Evolutionary conservation across 2,329 filamentous ascomycete species (phyloP).

Genomic region (Davidsoniella virescens): DNA sequence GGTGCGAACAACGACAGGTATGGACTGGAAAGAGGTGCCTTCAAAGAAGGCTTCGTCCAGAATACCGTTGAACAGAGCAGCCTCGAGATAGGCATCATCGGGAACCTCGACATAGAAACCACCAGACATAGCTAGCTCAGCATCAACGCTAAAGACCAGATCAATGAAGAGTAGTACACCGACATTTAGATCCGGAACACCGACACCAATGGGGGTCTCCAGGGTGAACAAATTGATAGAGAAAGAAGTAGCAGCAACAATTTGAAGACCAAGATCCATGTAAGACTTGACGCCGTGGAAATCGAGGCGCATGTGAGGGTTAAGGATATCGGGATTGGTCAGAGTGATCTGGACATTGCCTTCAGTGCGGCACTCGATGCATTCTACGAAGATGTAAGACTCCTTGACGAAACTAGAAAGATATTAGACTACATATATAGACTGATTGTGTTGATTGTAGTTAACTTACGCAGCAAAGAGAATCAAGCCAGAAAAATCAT

Average conservation of each 20-base stretch:
- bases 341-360: conserved; percentile 31
- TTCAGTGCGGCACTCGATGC: conserved; percentile 33
- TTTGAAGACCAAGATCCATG: conserved; percentile 30
- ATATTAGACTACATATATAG: not conserved
- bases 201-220: conserved; percentile 26
- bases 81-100: conserved; percentile 24
- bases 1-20: conserved; percentile 31
- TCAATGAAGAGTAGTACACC: conserved; percentile 34
- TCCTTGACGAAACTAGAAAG: conserved; percentile 7
- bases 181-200: conserved; percentile 26
- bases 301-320: conserved; percentile 27
- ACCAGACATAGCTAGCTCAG: conserved; percentile 32
- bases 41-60: conserved; percentile 31
- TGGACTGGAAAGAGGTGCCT: conserved; percentile 25
- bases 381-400: conserved; percentile 22
- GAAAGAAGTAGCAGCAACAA: conserved; percentile 31
- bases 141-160: conserved; percentile 32
- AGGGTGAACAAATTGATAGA: conserved; percentile 33
- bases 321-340: conserved; percentile 23
- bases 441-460: not conserved
- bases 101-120: conserved; percentile 35
- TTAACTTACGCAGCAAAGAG: not conserved
- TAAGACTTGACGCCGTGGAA: conserved; percentile 36
- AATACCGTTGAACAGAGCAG: conserved; percentile 27
- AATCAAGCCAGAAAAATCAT: not conserved